Percentiles rank a stretch among this genome's conserved stretches.
Evolutionary conservation across 208 protist genomes (phyloP).

Genomic region (Acanthamoeba royreba): DNA sequence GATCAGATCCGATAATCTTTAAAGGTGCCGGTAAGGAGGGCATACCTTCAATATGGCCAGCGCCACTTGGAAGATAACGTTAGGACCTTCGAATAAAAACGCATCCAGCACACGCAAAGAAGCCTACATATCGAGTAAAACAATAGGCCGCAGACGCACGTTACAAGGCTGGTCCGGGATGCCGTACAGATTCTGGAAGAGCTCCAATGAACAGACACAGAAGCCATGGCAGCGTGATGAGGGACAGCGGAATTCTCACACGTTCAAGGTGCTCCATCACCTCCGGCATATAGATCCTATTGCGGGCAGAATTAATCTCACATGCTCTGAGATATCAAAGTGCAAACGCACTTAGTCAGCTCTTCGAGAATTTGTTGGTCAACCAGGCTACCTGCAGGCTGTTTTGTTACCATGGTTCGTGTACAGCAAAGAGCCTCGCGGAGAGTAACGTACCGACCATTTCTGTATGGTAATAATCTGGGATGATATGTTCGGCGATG

Average conservation of each 20-base stretch:
- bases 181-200: neutral
- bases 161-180: too few species aligned
- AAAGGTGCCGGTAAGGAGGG: neutral
- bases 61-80: neutral
- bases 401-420: neutral
- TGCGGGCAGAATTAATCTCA: neutral
- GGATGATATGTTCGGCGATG: neutral
- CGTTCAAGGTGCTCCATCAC: neutral
- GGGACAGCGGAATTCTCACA: neutral
- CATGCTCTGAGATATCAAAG: neutral
- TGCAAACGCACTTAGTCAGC: neutral
- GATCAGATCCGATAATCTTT: neutral
- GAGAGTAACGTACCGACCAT: neutral
- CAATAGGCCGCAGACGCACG: too few species aligned
- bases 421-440: neutral
- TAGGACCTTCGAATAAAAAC: neutral
- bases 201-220: neutral
- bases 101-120: constrained; percentile 16
- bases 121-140: neutral
- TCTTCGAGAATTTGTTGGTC: neutral
- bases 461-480: neutral
- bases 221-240: neutral
- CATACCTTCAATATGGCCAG: neutral
- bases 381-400: neutral
- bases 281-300: neutral